phyloP scores from a whole-genome alignment of 805 yeast species.

The Candida hungchunana region DNA sequence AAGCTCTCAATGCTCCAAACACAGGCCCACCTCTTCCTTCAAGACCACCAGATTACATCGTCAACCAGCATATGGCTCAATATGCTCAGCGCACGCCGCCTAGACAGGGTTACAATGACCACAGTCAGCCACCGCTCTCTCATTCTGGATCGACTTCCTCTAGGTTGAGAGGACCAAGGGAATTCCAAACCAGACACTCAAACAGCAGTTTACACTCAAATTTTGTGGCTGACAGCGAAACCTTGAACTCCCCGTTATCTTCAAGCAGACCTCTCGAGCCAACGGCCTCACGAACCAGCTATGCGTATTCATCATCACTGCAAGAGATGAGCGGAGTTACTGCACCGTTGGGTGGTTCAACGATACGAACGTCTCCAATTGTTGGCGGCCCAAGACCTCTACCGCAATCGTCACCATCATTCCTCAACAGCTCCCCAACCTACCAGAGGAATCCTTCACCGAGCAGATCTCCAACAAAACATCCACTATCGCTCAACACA shows the following conservation, averaged over 20 bases:
- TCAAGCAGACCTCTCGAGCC: background rate
- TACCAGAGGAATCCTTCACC: slow-evolving; percentile 11
- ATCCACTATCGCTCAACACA: slow-evolving; percentile 7
- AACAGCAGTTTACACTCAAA: slow-evolving; percentile 10
- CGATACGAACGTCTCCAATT: background rate
- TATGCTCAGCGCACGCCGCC: background rate
- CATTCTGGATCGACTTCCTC: slow-evolving; percentile 4
- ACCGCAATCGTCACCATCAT: slow-evolving; percentile 10
- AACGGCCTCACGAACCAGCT: background rate
- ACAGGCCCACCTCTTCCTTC: slow-evolving; percentile 23
- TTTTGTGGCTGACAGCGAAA: background rate
- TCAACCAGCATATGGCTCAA: slow-evolving; percentile 15
- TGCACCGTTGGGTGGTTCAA: background rate
- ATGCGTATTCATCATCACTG: background rate
- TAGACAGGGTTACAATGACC: no score
- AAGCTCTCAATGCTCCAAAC: no score
- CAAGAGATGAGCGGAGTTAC: background rate
- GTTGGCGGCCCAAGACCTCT: slow-evolving; percentile 13
- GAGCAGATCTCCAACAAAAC: slow-evolving; percentile 10
- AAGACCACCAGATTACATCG: slow-evolving; percentile 21
- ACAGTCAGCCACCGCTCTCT: background rate
- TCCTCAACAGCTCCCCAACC: slow-evolving; percentile 6
- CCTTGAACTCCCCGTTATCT: background rate
- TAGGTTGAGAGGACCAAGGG: slow-evolving; percentile 23
- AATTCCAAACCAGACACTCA: slow-evolving; percentile 18